Base-by-base conservation (phyloP, 2,329 filamentous ascomycete species). In the Pyrenochaeta sp. region DNA sequence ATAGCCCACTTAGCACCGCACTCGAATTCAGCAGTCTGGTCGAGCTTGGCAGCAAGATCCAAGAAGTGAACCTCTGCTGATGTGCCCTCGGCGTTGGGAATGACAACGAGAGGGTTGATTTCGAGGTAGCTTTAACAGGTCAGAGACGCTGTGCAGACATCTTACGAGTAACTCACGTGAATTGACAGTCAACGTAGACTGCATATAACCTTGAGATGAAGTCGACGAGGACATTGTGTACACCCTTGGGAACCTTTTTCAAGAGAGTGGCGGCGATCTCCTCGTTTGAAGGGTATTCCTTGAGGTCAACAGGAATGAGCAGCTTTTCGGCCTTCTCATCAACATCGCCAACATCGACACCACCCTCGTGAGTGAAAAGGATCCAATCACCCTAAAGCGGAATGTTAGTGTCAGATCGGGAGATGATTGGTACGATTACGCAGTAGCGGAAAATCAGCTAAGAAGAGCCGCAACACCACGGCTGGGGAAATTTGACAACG, bases 161-260 rank as follows among this genome's bases (percentile, higher is more conserved):
- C n/a, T 19, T 7, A 22, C 28, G 25, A 27, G 6, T 19, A 32
- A 70, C 78, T 67, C 66, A 81, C 78, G 95, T 98, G 88, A 99
- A 99, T 83, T 99, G 95, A 88, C 92, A 96, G 86, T 99, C 95
- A 67, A 98, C 95, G 77, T 98, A 99, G 83, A 99, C 95, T 73
- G 94, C 95, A 79, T 99, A 99, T 69, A 99, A 87, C 74, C 95
- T 90, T 76, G 92, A 92, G 84, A 99, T 99, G 87, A 99, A 99
- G 87, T 99, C 95, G 64, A 99, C 91, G 59, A 99, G 88, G 76
- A 99, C 95, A 77, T 97, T 97, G 88, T 99, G 95, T 51, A 99
- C 86, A 79, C 94, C 94, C 83, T 92, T 84, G 74, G 95, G 95
- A 46, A 99, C 93, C 82, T 99, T 95, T 82, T 90, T 93, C 78